Evolutionary conservation across 139 green algal species (phyloP), one percentile per base, ranked within the genome.

Genomic region (Closterium sp.): DNA sequence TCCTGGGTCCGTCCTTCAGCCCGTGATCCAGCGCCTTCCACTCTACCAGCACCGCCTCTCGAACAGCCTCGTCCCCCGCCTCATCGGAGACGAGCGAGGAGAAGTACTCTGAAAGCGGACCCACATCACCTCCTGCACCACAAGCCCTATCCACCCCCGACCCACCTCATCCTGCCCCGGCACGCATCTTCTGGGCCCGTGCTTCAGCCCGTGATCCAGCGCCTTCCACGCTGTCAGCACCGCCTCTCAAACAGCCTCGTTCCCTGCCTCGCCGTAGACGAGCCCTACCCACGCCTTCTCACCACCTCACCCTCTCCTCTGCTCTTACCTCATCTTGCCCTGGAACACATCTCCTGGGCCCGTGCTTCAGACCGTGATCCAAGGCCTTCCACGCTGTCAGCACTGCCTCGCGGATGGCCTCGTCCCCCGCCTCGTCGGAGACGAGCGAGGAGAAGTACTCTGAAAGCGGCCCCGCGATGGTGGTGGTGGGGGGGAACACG

Each of bases 91-190:
- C 70, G 24, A 86, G 87, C 62, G 87, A 50, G 27, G 70, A 62
- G 70, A 86, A 90, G 29, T 90, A 90, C 30, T 90, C 88, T 4
- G 88, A 90, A 9, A 90, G n/a, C n/a, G n/a, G n/a, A n/a, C n/a
- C n/a, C n/a, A n/a, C n/a, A n/a, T n/a, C n/a, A n/a, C n/a, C n/a
- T n/a, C n/a, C n/a, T n/a, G n/a, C n/a, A n/a, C n/a, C n/a, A n/a
- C n/a, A n/a, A n/a, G n/a, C n/a, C 38, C 11, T 50, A 50, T 50
- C 38, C 11, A 50, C 7, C 38, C 7, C 38, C 7, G 11, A 50
- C 38, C 70, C 88, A 86, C 88, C 70, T 90, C 88, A 13, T 62
- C 70, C 9, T 86, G 88, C 29, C 28, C 62, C 7, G 38, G 38
- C 38, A 17, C 38, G 38, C 38, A 50, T 50, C 38, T 50, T 13